A percentile compares a stretch with the other conserved stretches of the same genome.
These are phyloP conservation scores for Dioscorea dumetorum DNA, from an alignment of 106 monocot species.

Conservation along the genomic window DNA sequence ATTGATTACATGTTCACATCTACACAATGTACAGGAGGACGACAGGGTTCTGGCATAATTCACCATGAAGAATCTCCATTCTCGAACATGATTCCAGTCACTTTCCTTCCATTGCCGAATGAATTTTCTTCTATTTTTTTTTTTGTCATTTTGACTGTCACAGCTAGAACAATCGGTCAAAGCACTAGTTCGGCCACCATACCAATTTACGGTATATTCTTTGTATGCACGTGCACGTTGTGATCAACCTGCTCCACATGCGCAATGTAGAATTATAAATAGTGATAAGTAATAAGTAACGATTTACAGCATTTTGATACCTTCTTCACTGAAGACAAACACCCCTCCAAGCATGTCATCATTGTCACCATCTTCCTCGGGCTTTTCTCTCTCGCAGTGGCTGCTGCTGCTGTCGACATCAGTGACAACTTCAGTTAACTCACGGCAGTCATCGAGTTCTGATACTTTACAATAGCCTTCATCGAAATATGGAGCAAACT, in stretches of 20 bases:
- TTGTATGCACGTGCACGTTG: background rate
- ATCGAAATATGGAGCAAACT: constrained; percentile 52
- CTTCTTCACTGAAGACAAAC: constrained; percentile 86
- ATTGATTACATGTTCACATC: constrained; percentile 8
- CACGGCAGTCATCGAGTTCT: constrained; percentile 63
- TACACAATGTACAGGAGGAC: constrained; percentile 21
- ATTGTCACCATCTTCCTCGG: constrained; percentile 73
- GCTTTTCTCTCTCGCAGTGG: constrained; percentile 65
- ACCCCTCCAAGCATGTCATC: constrained; percentile 76
- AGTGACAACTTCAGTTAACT: constrained; percentile 66
- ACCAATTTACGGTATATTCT: too few relatives aligned
- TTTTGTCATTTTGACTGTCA: background rate
- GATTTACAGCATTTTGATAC: constrained; percentile 11
- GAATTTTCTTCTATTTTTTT: background rate
- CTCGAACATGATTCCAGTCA: too few relatives aligned
- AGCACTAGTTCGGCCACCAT: too few relatives aligned
- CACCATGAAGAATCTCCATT: too few relatives aligned
- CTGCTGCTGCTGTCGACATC: constrained; percentile 85
- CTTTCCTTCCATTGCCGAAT: too few relatives aligned
- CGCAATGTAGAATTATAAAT: background rate
- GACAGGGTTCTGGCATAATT: background rate
- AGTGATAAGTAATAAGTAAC: background rate
- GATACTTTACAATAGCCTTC: constrained; percentile 79
- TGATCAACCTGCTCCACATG: background rate
- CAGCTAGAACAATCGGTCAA: too few relatives aligned